Evolutionary conservation across 2,329 filamentous ascomycete species (phyloP), one percentile per base, ranked within the genome.

Genomic region (Cladosporium cucumerinum): DNA sequence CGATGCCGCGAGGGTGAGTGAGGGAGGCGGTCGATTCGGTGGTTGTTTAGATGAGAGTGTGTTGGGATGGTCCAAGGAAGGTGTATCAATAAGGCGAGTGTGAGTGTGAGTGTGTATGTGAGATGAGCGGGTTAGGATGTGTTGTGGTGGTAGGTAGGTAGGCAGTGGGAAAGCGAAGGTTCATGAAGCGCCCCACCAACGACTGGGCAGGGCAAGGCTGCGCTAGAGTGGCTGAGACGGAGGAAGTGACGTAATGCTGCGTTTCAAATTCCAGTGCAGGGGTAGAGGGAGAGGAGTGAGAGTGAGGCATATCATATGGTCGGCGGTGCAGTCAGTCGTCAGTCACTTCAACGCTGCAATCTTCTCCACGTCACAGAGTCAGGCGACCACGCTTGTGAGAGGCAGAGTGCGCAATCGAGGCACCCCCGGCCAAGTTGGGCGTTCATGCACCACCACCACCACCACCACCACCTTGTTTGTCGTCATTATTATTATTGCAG

Each of bases 1-100:
- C 43, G 39, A 32, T 11, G 62, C 62, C 62, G 62, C 62, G 51
- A 43, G 26, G 18, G 34, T 57, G 61, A 51, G 54, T 51, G 62
- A 54, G 62, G 51, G 54, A 18, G 18, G 54, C 18, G 11, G 36
- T 63, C 58, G 43, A 62, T 43, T 26, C 34, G 55, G 16, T 25
- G 12, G 30, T 23, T 11, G n/a, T 39, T 21, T 26, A 8, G 10
- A 21, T 32, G 26, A 7, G 28, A 7, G 28, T 54, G 51, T 30
- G 51, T 28, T n/a, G 16, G 51, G 11, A 32, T 21, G 28, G 25
- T 28, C 12, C 12, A 26, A 51, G 12, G 5, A 14, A 54, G 26
- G 51, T 10, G 30, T 28, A 12, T 12, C 25, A 54, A n/a, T 54
- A 32, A 21, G 18, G 25, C 8, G 51, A 18, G 28, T 54, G 26